Evolutionary conservation across 306 rosid species (phyloP).

Genomic region (Cicer yamashitae): DNA sequence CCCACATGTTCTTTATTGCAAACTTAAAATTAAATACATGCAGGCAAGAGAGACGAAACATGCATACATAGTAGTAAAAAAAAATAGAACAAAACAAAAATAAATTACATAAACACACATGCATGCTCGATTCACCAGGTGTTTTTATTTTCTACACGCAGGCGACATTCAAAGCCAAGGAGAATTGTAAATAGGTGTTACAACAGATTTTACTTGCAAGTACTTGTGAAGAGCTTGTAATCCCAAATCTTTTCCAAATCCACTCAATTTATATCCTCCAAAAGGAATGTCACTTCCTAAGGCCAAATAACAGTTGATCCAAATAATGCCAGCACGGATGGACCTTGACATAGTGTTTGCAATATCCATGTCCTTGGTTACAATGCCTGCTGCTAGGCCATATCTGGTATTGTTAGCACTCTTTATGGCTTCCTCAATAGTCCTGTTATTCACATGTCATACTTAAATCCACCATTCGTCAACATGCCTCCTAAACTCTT

Average conservation of each 20-base stretch:
- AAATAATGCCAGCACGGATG: conserved; percentile 67
- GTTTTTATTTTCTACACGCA: background rate
- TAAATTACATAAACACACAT: background rate
- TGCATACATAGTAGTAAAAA: background rate
- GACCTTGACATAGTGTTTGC: conserved; percentile 80
- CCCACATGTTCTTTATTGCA: background rate
- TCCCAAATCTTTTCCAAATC: conserved; percentile 76
- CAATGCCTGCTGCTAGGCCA: conserved; percentile 82
- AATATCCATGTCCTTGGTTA: conserved; percentile 67
- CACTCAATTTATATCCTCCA: conserved; percentile 85
- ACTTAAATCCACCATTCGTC: background rate
- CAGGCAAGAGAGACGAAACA: background rate
- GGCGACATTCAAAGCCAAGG: conserved; percentile 70
- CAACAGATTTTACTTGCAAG: conserved; percentile 70
- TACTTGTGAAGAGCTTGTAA: conserved; percentile 66
- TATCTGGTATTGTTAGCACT: conserved; percentile 72
- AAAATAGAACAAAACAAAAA: background rate
- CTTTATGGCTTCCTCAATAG: conserved; percentile 71
- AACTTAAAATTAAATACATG: background rate
- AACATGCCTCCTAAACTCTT: background rate
- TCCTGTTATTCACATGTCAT: conserved; percentile 51
- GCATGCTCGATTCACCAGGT: background rate
- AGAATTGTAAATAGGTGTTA: conserved; percentile 69
- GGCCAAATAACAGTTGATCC: conserved; percentile 75
- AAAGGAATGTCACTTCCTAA: conserved; percentile 58